These are phyloP conservation scores for Ceratocystis eucalypticola DNA, from an alignment of 2,329 filamentous ascomycete genomes.

Conservation along the genomic window DNA sequence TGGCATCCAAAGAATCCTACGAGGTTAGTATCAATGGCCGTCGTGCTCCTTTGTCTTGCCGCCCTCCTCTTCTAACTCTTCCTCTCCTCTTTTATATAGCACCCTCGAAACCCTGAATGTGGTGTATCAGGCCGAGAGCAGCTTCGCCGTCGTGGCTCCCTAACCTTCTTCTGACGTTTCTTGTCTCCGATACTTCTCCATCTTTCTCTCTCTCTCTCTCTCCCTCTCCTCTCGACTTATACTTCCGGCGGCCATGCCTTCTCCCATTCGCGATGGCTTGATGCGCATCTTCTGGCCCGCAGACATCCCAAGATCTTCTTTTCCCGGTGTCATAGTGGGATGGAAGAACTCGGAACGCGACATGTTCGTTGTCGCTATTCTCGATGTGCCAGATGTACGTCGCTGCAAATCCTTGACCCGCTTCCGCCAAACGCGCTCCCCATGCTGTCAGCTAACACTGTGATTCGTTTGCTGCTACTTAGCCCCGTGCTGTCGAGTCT, in stretches of 20 bases:
- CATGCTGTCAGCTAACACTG: neutral
- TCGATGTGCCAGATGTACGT: constrained; percentile 80
- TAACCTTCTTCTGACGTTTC: constrained; percentile 45
- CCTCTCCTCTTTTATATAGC: constrained; percentile 36
- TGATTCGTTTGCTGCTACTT: constrained; percentile 2
- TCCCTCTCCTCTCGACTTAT: constrained; percentile 20
- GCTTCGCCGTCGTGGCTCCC: constrained; percentile 75
- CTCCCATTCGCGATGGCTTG: constrained; percentile 69
- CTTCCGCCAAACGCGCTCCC: neutral
- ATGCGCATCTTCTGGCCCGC: constrained; percentile 98
- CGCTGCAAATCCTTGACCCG: neutral
- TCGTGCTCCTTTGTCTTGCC: neutral
- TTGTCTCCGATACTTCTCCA: too few relatives aligned
- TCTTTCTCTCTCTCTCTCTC: too few relatives aligned
- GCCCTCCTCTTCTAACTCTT: constrained; percentile 3
- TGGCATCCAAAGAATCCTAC: constrained; percentile 67
- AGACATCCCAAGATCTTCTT: constrained; percentile 58
- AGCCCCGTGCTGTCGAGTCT: constrained; percentile 72
- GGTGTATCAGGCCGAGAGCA: constrained; percentile 93
- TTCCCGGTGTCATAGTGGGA: constrained; percentile 77
- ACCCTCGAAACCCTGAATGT: constrained; percentile 62
- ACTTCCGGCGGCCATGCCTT: constrained; percentile 33
- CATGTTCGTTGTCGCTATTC: constrained; percentile 74
- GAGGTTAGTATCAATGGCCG: constrained; percentile 45
- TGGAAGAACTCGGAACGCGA: constrained; percentile 91